These are phyloP conservation scores for Trichoderma virens DNA, from an alignment of 495 filamentous ascomycete species.

Conservation along the genomic window DNA sequence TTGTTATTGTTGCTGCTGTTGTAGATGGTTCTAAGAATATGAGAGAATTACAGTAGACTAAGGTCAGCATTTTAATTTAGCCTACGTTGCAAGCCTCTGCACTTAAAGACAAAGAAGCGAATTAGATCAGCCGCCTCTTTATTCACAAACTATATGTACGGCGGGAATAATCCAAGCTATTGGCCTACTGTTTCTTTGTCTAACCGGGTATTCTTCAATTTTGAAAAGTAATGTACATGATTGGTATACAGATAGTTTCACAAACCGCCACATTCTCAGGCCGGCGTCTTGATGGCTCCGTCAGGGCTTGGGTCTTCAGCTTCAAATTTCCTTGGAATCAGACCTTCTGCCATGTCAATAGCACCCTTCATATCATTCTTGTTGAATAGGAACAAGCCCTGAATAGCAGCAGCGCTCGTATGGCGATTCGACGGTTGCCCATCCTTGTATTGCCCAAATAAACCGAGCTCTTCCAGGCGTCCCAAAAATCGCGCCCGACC, in stretches of 20 bases:
- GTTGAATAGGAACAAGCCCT: constrained; percentile 90
- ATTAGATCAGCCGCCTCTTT: constrained; percentile 10
- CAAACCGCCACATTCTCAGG: constrained; percentile 6
- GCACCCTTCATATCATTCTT: constrained; percentile 85
- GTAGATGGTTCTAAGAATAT: no score
- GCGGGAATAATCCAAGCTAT: not conserved
- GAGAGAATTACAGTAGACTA: no score
- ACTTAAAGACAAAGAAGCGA: constrained; percentile 1
- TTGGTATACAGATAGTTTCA: not conserved
- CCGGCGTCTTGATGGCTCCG: constrained; percentile 24
- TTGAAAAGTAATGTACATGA: constrained; percentile 5
- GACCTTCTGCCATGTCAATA: constrained; percentile 64
- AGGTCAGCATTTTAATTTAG: no score
- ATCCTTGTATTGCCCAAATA: constrained; percentile 36
- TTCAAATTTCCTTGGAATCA: constrained; percentile 49
- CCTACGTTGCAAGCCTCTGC: no score
- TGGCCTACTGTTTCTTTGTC: not conserved
- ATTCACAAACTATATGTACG: not conserved
- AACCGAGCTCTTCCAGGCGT: constrained; percentile 39
- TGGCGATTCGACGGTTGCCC: constrained; percentile 36
- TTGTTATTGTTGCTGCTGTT: no score
- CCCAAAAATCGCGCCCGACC: constrained; percentile 47
- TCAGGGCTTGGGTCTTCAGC: constrained; percentile 24
- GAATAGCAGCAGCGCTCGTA: constrained; percentile 81
- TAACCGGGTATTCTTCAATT: not conserved